Percentiles rank a stretch among this genome's conserved stretches.
These are phyloP conservation scores for Erigeron philadelphicus DNA, from an alignment of 140 eudicot genomes.

Conservation along the genomic window DNA sequence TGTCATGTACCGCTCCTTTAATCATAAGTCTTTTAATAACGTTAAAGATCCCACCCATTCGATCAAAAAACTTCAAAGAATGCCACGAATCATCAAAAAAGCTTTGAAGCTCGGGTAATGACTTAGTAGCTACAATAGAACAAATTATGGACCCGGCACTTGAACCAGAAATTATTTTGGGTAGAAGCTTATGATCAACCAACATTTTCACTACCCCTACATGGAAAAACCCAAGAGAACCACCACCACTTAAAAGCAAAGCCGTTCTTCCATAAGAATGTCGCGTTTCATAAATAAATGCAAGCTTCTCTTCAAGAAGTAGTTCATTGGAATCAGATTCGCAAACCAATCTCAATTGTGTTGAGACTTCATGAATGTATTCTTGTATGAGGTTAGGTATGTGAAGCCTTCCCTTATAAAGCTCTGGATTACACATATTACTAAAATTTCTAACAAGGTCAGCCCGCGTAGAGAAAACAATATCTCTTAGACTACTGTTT, in stretches of 20 bases:
- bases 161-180: constrained; percentile 83
- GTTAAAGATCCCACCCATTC: constrained; percentile 68
- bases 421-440: constrained; percentile 89
- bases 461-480: constrained; percentile 75
- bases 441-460: constrained; percentile 82
- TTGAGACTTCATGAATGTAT: constrained; percentile 82
- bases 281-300: constrained; percentile 79
- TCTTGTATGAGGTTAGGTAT: constrained; percentile 69
- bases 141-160: constrained; percentile 89
- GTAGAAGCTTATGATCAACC: constrained; percentile 77
- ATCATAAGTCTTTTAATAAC: constrained; percentile 67
- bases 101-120: constrained; percentile 85
- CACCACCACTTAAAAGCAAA: constrained; percentile 85
- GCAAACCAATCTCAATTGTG: constrained; percentile 79
- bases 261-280: constrained; percentile 94
- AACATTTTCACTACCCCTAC: constrained; percentile 83
- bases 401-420: constrained; percentile 61
- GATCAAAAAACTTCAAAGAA: constrained; percentile 73
- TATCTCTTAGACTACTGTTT: constrained; percentile 65
- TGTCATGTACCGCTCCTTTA: constrained; percentile 76
- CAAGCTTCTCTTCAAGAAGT: constrained; percentile 75
- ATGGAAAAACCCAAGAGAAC: constrained; percentile 80
- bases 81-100: constrained; percentile 71
- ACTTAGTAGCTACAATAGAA: constrained; percentile 61
- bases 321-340: constrained; percentile 83